These are phyloP conservation scores for Neoscytalidium dimidiatum DNA, from an alignment of 2,329 filamentous ascomycete genomes.

Conservation along the genomic window DNA sequence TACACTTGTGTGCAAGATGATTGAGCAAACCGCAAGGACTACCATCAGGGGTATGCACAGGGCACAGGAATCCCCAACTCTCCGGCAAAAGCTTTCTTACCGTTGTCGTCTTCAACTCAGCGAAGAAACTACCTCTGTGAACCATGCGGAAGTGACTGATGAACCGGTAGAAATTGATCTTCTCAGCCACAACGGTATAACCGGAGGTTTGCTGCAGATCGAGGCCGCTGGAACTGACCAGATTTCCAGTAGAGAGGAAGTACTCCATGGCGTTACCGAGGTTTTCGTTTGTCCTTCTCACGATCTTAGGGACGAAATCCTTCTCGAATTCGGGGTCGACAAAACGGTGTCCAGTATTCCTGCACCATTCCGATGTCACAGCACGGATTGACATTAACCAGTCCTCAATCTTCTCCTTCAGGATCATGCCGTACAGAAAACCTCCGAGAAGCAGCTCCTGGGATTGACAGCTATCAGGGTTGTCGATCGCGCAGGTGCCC, in stretches of 20 bases:
- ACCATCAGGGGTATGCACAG: slow-evolving; percentile 96
- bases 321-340: slow-evolving; percentile 74
- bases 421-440: slow-evolving; percentile 89
- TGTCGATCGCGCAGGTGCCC: slow-evolving; percentile 90
- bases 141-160: slow-evolving; percentile 99
- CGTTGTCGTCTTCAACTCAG: slow-evolving; percentile 93
- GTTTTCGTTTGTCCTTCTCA: slow-evolving; percentile 83
- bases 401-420: slow-evolving; percentile 94
- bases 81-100: slow-evolving; percentile 94
- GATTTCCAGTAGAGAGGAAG: slow-evolving; percentile 93
- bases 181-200: slow-evolving; percentile 95
- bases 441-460: slow-evolving; percentile 93
- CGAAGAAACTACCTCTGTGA: slow-evolving; percentile 98
- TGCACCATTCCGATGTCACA: slow-evolving; percentile 57
- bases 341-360: slow-evolving; percentile 60
- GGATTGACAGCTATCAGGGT: slow-evolving; percentile 94
- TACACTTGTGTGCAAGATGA: slow-evolving; percentile 93
- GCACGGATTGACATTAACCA: slow-evolving; percentile 69
- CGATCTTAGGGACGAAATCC: slow-evolving; percentile 77
- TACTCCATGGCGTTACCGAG: slow-evolving; percentile 87
- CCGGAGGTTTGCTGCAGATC: slow-evolving; percentile 94
- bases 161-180: slow-evolving; percentile 98
- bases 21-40: slow-evolving; percentile 92
- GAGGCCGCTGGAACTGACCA: slow-evolving; percentile 86
- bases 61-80: slow-evolving; percentile 97